Evolutionary conservation across 2,329 filamentous ascomycete genomes (phyloP), one percentile per base, ranked within the genome.

Genomic region (Sporothrix euskadiensis): DNA sequence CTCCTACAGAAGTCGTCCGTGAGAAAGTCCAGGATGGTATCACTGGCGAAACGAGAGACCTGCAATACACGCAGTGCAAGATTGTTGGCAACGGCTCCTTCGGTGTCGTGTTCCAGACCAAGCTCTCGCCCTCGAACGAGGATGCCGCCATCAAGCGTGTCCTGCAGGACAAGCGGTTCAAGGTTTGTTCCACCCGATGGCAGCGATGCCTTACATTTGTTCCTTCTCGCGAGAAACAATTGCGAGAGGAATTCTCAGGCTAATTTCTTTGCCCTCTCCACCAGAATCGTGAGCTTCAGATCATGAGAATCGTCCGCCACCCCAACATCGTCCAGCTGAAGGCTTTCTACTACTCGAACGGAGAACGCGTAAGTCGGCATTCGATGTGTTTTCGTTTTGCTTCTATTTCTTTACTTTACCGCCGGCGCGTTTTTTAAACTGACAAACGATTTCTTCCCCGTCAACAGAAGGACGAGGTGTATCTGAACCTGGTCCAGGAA

Each of bases 21-120:
- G 96, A 99, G 85, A 98, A 97, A 86, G 96, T 99, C 78, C 96
- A 99, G 83, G 96, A 99, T 87, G 96, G 96, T 81, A 87, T 97
- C 78, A 99, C 96, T 16, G 96, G 96, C 79, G 96, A 99, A 83
- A 97, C 94, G 79, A 92, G 93, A 83, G 96, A 99, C 80, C 90
- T 99, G 84, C 94, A 97, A 82, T 99, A 99, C 84, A 98, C 96
- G 73, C 96, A 98, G 82, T 98, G 95, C 87, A 99, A 99, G 86
- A 98, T 99, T 80, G 96, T 99, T 68, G 96, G 96, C 82, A 99
- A 99, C 85, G 96, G 96, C 78, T 98, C 95, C 49, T 99, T 99
- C 79, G 96, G 96, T 77, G 95, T 99, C 69, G 96, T 99, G 77
- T 99, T 99, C 83, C 96, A 99, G 86, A 99, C 96, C 73, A 98